Conservation (phyloP, 768 basidiomycete species). For the Mycena epipterygia region DNA sequence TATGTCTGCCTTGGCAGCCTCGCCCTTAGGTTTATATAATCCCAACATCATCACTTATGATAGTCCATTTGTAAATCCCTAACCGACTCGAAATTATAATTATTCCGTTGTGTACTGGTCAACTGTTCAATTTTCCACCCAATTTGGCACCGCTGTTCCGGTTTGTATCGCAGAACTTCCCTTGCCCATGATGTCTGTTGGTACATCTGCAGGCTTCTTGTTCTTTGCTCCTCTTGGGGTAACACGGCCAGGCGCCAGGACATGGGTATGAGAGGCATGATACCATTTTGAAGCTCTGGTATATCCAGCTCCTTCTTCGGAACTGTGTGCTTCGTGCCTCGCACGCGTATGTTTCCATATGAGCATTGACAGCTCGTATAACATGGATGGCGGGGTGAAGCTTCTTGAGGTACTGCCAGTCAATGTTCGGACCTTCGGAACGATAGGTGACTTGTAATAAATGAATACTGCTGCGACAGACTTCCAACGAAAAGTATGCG, state of each 20-base stretch:
- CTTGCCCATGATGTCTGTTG: not conserved
- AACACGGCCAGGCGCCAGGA: not conserved
- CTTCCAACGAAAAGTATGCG: not conserved
- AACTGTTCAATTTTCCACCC: not conserved
- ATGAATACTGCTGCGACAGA: not conserved
- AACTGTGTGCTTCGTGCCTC: slow-evolving; percentile 32
- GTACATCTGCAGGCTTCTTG: not conserved
- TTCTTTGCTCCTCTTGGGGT: not conserved
- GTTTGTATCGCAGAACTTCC: not conserved
- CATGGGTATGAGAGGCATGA: not conserved
- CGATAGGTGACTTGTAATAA: slow-evolving; percentile 37
- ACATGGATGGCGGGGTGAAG: slow-evolving; percentile 36
- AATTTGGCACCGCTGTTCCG: not conserved
- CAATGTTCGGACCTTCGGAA: slow-evolving; percentile 37
- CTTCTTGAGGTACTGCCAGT: slow-evolving; percentile 37
- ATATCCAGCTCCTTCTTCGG: slow-evolving; percentile 22
- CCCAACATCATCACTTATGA: no score
- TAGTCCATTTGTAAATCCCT: not conserved
- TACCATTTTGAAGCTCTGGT: not conserved
- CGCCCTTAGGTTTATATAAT: no score
- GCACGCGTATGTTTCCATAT: slow-evolving; percentile 31
- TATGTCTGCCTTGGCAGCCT: no score
- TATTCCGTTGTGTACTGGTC: not conserved
- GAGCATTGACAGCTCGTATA: slow-evolving; percentile 23
- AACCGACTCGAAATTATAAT: not conserved